These are phyloP conservation scores for Colletotrichum paranaense DNA, from an alignment of 2,329 filamentous ascomycete genomes.

Conservation along the genomic window DNA sequence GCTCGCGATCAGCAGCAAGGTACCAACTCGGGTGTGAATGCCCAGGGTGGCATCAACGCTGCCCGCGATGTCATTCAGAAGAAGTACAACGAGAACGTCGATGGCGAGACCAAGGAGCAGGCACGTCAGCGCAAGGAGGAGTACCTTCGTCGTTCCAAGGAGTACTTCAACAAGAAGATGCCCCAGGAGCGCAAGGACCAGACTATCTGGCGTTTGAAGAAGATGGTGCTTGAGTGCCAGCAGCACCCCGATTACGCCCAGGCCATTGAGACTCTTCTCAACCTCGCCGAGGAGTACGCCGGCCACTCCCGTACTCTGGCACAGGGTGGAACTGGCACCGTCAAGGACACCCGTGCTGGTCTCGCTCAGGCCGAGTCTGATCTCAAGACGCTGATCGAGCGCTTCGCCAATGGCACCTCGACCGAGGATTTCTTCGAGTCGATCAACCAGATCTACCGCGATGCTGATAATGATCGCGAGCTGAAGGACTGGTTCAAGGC, in stretches of 20 bases:
- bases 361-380: slow-evolving; percentile 81
- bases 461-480: slow-evolving; percentile 88
- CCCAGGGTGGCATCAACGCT: slow-evolving; percentile 57
- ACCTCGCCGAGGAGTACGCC: slow-evolving; percentile 86
- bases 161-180: slow-evolving; percentile 88
- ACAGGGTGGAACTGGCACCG: slow-evolving; percentile 72
- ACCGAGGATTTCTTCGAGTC: slow-evolving; percentile 86
- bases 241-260: slow-evolving; percentile 93
- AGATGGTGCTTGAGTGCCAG: slow-evolving; percentile 97
- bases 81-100: slow-evolving; percentile 70
- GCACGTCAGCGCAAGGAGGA: slow-evolving; percentile 56
- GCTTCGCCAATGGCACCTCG: slow-evolving; percentile 95
- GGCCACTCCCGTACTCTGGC: slow-evolving; percentile 76
- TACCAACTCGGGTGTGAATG: slow-evolving; percentile 61
- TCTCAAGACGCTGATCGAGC: slow-evolving; percentile 88
- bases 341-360: slow-evolving; percentile 78
- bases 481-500: slow-evolving; percentile 90
- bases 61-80: slow-evolving; percentile 61
- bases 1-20: slow-evolving; percentile 59
- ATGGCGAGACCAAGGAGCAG: slow-evolving; percentile 71
- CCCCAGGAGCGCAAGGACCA: slow-evolving; percentile 94
- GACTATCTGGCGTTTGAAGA: slow-evolving; percentile 91
- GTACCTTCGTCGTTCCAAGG: slow-evolving; percentile 64
- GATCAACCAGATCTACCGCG: slow-evolving; percentile 85
- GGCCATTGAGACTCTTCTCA: slow-evolving; percentile 89